These are phyloP conservation scores for Asclepias syriaca DNA, from an alignment of 257 asterid species.

Conservation along the genomic window DNA sequence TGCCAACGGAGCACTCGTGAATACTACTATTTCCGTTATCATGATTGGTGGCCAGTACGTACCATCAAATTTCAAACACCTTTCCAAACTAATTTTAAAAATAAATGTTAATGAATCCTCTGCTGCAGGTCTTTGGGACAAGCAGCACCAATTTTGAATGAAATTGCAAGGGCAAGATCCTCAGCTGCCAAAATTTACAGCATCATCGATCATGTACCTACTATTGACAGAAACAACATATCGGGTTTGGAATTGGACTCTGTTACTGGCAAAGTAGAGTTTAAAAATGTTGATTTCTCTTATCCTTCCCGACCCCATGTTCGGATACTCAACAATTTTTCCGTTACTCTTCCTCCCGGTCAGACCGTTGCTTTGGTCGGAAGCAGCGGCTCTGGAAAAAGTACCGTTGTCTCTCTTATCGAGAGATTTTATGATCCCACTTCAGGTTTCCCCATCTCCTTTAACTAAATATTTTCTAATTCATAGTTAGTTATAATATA, in stretches of 20 bases:
- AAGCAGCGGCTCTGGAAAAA: constrained; percentile 90
- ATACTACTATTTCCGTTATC: constrained; percentile 81
- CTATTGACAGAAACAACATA: constrained; percentile 42
- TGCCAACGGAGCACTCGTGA: constrained; percentile 87
- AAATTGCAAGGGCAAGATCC: constrained; percentile 87
- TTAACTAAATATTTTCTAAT: not conserved
- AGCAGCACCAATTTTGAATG: constrained; percentile 82
- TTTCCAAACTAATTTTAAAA: too few species aligned
- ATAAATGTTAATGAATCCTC: not conserved
- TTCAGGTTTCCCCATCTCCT: constrained; percentile 41
- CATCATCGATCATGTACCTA: constrained; percentile 67
- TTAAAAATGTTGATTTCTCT: constrained; percentile 52
- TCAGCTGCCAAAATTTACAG: constrained; percentile 80
- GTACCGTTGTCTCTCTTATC: constrained; percentile 86
- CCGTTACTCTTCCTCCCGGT: constrained; percentile 65
- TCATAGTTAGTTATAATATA: too few species aligned
- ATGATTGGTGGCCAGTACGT: constrained; percentile 97
- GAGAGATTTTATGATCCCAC: constrained; percentile 91
- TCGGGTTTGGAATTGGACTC: constrained; percentile 68
- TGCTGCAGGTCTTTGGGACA: constrained; percentile 66
- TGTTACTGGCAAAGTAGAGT: constrained; percentile 64
- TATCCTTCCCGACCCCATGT: constrained; percentile 79
- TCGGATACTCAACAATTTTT: constrained; percentile 49
- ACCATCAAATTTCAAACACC: not conserved
- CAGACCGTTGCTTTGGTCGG: constrained; percentile 85